Base-by-base conservation (phyloP, 2,329 filamentous ascomycete species). In the Aspergillus glaucus region DNA sequence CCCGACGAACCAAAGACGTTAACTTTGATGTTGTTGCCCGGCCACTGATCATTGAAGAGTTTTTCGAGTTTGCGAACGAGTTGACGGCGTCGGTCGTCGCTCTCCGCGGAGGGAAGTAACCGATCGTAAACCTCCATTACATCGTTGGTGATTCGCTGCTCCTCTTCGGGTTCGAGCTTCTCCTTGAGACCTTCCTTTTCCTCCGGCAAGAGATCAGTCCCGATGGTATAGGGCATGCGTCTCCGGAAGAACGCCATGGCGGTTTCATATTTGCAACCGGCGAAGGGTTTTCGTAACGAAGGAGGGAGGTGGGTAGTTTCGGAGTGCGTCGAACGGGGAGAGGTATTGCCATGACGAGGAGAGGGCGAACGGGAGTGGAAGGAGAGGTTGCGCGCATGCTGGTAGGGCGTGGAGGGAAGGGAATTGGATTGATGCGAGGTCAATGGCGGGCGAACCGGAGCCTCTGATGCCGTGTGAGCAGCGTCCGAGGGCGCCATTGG, bases 1-100 rank as follows among this genome's bases (percentile, higher is more conserved):
- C 93, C 93, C 4, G 93, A 97, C 4, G 93, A 97, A n/a, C 93
- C 93, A 78, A 98, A 98, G 14, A 97, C 82, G 66, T 93, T 86
- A 32, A 96, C 93, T 57, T 81, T 84, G 62, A 96, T 96, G 52
- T 94, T 80, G 61, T 89, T 86, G 1, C 87, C 89, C 1, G 93
- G 93, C 88, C 92, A 98, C 64, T 94, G 84, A 6, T 87, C 80
- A 62, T 94, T 93, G 65, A 98, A 83, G 37, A 97, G 81, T 57
- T 80, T 85, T 69, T 95, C 87, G 61, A 98, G 73, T 72, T 97
- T 98, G 56, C 78, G 75, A n/a, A 96, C 83, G 59, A 98, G 81
- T 61, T 80, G 82, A 55, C 79, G 76, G 51, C 92, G 79, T 56
- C 88, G 84, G 51, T 81, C 76, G 60, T 95, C 87, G 50, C 92